Conservation (phyloP, 1,284 basidiomycete genomes). For the Blastosporella zonata region DNA sequence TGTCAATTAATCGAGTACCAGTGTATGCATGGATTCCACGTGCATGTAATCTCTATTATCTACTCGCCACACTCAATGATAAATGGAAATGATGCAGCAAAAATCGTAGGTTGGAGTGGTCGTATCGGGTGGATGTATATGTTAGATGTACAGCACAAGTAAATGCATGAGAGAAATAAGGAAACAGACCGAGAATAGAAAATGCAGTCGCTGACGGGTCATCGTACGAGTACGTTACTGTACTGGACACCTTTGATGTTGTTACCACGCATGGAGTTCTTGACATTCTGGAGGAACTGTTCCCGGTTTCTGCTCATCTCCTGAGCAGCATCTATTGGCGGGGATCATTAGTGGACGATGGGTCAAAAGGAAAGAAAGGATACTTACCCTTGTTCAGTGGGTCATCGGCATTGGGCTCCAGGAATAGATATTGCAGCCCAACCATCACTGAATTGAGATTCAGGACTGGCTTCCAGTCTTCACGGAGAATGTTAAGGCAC, state of each 20-base stretch:
- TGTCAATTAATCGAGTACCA: constrained; percentile 21
- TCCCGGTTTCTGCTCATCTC: constrained; percentile 86
- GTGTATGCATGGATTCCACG: constrained; percentile 22
- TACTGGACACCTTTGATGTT: constrained; percentile 75
- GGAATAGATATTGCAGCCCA: constrained; percentile 95
- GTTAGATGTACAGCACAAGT: constrained; percentile 18
- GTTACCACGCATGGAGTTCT: constrained; percentile 78
- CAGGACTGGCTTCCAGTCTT: constrained; percentile 99
- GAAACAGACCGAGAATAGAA: constrained; percentile 12
- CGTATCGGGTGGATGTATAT: constrained; percentile 19
- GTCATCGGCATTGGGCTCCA: constrained; percentile 98
- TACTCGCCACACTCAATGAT: constrained; percentile 22
- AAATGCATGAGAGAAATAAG: constrained; percentile 13
- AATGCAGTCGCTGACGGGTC: constrained; percentile 20
- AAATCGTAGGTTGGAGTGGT: constrained; percentile 26
- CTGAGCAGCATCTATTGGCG: constrained; percentile 81
- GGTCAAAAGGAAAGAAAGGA: background rate
- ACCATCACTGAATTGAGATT: constrained; percentile 98
- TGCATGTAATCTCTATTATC: constrained; percentile 24
- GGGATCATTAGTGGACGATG: constrained; percentile 3
- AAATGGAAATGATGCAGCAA: constrained; percentile 24
- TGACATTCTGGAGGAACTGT: constrained; percentile 80
- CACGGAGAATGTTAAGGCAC: constrained; percentile 94
- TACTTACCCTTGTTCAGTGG: constrained; percentile 93
- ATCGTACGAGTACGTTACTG: constrained; percentile 64